Percentiles rank a stretch among this genome's conserved stretches.
Evolutionary conservation across 1,139 yeast genomes (phyloP).

Genomic region (Taphrina betulina): DNA sequence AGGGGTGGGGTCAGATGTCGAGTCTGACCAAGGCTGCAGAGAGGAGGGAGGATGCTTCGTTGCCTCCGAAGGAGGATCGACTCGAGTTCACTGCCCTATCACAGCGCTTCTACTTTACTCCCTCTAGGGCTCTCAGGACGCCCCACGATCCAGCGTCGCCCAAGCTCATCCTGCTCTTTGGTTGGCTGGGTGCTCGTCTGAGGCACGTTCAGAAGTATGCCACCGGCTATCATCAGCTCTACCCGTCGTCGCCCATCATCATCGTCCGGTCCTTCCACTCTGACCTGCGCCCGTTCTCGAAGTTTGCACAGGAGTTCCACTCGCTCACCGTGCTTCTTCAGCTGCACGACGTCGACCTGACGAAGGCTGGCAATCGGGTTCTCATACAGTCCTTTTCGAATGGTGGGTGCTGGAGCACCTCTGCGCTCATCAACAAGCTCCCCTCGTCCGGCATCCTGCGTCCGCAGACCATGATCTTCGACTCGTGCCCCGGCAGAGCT

Average conservation of each 20-base stretch:
- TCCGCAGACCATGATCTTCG: constrained; percentile 25
- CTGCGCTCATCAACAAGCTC: constrained; percentile 24
- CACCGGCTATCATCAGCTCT: constrained; percentile 23
- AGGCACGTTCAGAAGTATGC: constrained; percentile 30
- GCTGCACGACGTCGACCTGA: constrained; percentile 19
- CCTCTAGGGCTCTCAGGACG: constrained; percentile 10
- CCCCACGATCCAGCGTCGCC: constrained; percentile 18
- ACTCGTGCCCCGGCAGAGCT: constrained; percentile 29
- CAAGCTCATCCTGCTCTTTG: constrained; percentile 26
- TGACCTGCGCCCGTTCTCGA: constrained; percentile 27
- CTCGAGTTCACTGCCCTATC: constrained; percentile 22
- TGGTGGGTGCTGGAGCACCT: constrained; percentile 27
- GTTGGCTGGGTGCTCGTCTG: constrained; percentile 29
- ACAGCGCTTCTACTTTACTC: constrained; percentile 30
- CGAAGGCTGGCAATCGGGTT: constrained; percentile 23
- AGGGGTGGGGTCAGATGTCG: too few species aligned
- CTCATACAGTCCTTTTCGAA: constrained; percentile 28
- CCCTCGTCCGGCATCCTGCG: constrained; percentile 17
- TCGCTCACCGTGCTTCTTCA: constrained; percentile 17
- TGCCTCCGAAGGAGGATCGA: background rate
- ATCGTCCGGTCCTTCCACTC: constrained; percentile 24
- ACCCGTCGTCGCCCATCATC: constrained; percentile 31
- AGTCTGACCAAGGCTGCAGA: constrained; percentile 3
- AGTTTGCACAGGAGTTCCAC: constrained; percentile 23
- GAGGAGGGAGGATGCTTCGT: constrained; percentile 8